These are phyloP conservation scores for Botryosphaeria dothidea DNA, from an alignment of 2,329 filamentous ascomycete species.

Conservation along the genomic window DNA sequence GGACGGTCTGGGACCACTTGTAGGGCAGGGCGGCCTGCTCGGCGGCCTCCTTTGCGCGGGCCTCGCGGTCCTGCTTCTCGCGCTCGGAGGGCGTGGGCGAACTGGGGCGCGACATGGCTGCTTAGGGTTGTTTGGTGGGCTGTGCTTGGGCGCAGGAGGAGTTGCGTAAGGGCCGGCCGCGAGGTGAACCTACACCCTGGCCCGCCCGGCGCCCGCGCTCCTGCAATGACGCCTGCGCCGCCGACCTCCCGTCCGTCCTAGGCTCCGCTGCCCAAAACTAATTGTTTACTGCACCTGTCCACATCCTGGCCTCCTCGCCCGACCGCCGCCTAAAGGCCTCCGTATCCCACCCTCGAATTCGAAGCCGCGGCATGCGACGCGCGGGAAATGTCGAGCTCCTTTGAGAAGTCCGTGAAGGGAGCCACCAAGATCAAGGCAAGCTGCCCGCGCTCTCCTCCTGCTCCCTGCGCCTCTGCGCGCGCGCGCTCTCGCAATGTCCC, in stretches of 20 bases:
- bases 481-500: not conserved
- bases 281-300: conserved; percentile 13
- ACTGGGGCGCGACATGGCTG: conserved; percentile 29
- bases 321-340: not conserved
- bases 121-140: not conserved
- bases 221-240: conserved; percentile 15
- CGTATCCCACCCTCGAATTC: not conserved
- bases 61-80: conserved; percentile 57
- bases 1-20: conserved; percentile 95
- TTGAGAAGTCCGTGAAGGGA: conserved; percentile 99
- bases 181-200: not conserved
- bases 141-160: conserved; percentile 2
- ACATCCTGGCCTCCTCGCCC: conserved; percentile 10
- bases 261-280: not conserved
- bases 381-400: conserved; percentile 73
- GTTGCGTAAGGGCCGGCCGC: not conserved
- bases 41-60: conserved; percentile 71
- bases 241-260: conserved; percentile 8
- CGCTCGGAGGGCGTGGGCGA: conserved; percentile 57
- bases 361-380: conserved; percentile 21
- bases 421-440: conserved; percentile 93
- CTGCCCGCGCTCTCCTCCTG: conserved; percentile 11
- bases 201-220: conserved; percentile 1
- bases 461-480: conserved; percentile 11
- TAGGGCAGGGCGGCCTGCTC: conserved; percentile 93